phyloP scores from a whole-genome alignment of 345 rosid species.

The Garcia nutans region DNA sequence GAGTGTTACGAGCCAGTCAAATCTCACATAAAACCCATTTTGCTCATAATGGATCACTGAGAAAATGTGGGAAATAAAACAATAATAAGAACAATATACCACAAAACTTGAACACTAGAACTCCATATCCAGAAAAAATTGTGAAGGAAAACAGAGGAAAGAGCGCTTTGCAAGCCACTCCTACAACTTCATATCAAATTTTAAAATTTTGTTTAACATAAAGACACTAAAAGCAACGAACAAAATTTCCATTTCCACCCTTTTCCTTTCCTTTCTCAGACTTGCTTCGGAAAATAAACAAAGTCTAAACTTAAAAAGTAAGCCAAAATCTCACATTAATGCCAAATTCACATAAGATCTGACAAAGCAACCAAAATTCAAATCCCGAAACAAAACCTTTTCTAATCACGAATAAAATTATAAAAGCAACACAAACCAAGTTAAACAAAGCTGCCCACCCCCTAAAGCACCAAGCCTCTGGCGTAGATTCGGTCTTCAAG shows the following conservation, averaged over 20 bases:
- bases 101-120: background rate
- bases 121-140: background rate
- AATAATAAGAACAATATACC: background rate
- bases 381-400: background rate
- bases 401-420: background rate
- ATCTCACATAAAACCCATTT: background rate
- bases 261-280: background rate
- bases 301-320: conserved; percentile 8
- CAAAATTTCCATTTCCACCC: background rate
- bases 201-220: background rate
- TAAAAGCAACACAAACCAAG: conserved; percentile 10
- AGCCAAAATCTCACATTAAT: conserved; percentile 21
- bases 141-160: background rate
- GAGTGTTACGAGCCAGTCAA: background rate
- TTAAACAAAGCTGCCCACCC: conserved; percentile 20
- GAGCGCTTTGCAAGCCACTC: background rate
- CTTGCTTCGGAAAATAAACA: conserved; percentile 14
- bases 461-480: conserved; percentile 8
- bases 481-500: conserved; percentile 22
- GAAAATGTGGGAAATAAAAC: background rate
- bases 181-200: background rate
- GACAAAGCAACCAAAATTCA: conserved; percentile 9
- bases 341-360: conserved; percentile 31
- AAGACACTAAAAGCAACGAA: background rate
- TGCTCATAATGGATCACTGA: background rate